These are phyloP conservation scores for Nymphaea thermarum DNA, from an alignment of 164 flowering plant genomes.

Conservation along the genomic window DNA sequence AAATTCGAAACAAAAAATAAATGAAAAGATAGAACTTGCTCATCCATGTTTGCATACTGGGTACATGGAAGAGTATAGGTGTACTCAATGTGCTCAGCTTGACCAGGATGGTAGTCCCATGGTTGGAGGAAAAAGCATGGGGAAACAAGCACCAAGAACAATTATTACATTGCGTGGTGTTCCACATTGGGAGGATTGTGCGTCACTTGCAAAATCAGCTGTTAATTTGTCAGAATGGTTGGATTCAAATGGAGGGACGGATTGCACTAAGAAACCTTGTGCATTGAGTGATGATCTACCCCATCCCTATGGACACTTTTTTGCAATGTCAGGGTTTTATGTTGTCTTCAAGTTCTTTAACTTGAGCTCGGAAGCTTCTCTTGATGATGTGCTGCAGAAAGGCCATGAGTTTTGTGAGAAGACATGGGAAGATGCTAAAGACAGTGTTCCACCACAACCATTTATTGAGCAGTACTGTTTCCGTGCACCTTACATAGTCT, in stretches of 20 bases:
- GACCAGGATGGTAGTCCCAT: slow-evolving; percentile 43
- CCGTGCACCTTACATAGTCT: slow-evolving; percentile 85
- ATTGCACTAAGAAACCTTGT: slow-evolving; percentile 85
- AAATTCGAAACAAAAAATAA: slow-evolving; percentile 22
- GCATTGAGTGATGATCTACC: slow-evolving; percentile 56
- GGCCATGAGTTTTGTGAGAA: slow-evolving; percentile 79
- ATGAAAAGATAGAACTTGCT: slow-evolving; percentile 44
- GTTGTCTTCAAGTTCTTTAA: slow-evolving; percentile 92
- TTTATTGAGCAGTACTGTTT: slow-evolving; percentile 96
- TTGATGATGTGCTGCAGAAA: slow-evolving; percentile 77
- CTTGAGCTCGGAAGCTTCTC: slow-evolving; percentile 57
- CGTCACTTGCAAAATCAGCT: slow-evolving; percentile 56
- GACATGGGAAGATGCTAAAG: slow-evolving; percentile 68
- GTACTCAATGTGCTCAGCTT: slow-evolving; percentile 52
- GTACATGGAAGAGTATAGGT: slow-evolving; percentile 53
- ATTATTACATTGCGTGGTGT: slow-evolving; percentile 52
- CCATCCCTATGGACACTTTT: slow-evolving; percentile 69
- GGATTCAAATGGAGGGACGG: slow-evolving; percentile 40
- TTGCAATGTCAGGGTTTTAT: slow-evolving; percentile 90
- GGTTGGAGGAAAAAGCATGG: slow-evolving; percentile 20
- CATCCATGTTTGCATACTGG: slow-evolving; percentile 92
- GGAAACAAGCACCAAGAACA: slow-evolving; percentile 38
- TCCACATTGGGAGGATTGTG: slow-evolving; percentile 85
- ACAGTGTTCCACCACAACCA: slow-evolving; percentile 88
- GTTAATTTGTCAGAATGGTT: slow-evolving; percentile 96